Percentiles rank a stretch among this genome's conserved stretches.
Conservation (phyloP, 2,329 filamentous ascomycete genomes). For the Aspergillus sp. region DNA sequence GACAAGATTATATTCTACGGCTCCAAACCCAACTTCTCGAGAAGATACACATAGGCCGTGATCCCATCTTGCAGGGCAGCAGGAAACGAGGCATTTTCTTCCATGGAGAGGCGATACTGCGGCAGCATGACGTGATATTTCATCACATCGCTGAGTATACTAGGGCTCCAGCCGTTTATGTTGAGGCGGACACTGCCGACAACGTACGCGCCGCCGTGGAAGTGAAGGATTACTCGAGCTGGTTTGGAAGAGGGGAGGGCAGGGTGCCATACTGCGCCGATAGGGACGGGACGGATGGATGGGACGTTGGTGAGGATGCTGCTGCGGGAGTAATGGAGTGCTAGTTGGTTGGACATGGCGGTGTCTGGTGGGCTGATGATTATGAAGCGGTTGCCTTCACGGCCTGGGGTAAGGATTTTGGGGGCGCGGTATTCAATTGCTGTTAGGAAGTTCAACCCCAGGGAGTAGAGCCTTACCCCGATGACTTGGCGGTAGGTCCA, state of each 20-base stretch:
- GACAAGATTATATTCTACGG: not conserved
- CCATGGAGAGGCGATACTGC: not conserved
- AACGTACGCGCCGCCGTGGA: not conserved
- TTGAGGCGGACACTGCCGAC: not conserved
- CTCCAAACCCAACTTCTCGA: not conserved
- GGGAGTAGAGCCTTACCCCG: not conserved
- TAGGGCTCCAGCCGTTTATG: not conserved
- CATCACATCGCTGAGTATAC: not conserved
- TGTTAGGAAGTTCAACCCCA: not conserved
- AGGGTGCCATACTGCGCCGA: not conserved
- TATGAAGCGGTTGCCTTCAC: not conserved
- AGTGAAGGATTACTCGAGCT: not conserved
- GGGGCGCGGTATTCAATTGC: not conserved
- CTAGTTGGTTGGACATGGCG: not conserved
- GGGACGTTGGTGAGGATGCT: not conserved
- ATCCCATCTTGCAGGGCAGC: not conserved
- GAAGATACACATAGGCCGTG: not conserved
- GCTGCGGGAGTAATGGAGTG: not conserved
- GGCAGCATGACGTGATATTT: not conserved
- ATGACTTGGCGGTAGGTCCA: not conserved
- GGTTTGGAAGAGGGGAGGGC: not conserved
- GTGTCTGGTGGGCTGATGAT: not conserved
- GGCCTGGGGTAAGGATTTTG: not conserved
- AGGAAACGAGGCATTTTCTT: not conserved
- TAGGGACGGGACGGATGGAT: not conserved